Evolutionary conservation across 371 early-diverging fungal species (phyloP).

Genomic region (Mucor piriformis): DNA sequence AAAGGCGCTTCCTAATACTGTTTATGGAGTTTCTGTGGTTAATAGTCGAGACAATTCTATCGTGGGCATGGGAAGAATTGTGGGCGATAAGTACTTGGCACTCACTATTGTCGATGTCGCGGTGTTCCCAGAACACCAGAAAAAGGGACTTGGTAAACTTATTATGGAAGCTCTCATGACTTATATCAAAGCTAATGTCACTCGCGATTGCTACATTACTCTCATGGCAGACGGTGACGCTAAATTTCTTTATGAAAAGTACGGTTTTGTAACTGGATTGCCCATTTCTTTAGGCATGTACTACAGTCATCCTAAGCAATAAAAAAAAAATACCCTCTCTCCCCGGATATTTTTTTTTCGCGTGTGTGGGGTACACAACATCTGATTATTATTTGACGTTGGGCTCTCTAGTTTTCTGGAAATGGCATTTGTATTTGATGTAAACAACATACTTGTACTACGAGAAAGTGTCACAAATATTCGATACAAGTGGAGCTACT

Average conservation of each 20-base stretch:
- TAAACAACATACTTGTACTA: too few relatives aligned
- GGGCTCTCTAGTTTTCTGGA: too few relatives aligned
- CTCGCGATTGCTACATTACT: slow-evolving; percentile 4
- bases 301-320: not conserved
- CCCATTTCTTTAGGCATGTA: slow-evolving; percentile 8
- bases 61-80: slow-evolving; percentile 4
- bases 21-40: not conserved
- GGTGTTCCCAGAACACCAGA: slow-evolving; percentile 4
- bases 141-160: slow-evolving; percentile 2
- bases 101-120: not conserved
- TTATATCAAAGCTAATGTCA: not conserved
- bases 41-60: not conserved
- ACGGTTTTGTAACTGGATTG: slow-evolving; percentile 5
- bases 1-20: not conserved
- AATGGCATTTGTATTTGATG: too few relatives aligned
- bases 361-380: too few relatives aligned
- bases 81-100: not conserved
- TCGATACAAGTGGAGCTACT: too few relatives aligned
- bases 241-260: slow-evolving; percentile 4
- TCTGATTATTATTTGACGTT: too few relatives aligned
- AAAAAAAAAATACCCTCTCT: not conserved
- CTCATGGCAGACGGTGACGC: slow-evolving; percentile 11
- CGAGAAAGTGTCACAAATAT: too few relatives aligned
- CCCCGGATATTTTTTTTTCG: too few relatives aligned
- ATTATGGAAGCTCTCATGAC: slow-evolving; percentile 1